Percentiles rank a stretch among this genome's conserved stretches.
These are phyloP conservation scores for Serpula lacrymans DNA, from an alignment of 768 basidiomycete species.

Conservation along the genomic window DNA sequence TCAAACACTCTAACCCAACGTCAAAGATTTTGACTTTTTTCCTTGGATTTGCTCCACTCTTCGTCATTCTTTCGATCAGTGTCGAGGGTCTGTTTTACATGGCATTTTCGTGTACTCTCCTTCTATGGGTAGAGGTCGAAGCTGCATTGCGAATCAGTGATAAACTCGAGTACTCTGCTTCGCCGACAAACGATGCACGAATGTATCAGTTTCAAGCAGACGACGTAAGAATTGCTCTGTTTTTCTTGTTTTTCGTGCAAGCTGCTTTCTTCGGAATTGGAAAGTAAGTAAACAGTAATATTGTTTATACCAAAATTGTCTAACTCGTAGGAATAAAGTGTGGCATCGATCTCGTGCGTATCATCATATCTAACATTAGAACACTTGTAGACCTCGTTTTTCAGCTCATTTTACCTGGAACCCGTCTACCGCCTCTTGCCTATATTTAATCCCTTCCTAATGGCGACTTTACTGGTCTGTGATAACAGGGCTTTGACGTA, in stretches of 20 bases:
- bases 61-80: constrained; percentile 77
- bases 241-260: constrained; percentile 86
- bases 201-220: constrained; percentile 50
- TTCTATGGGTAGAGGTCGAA: constrained; percentile 70
- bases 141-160: constrained; percentile 18
- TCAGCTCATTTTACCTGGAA: constrained; percentile 78
- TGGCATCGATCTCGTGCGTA: constrained; percentile 82
- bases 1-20: constrained; percentile 33
- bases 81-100: constrained; percentile 79
- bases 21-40: constrained; percentile 61
- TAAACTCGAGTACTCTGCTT: constrained; percentile 1
- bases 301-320: not conserved
- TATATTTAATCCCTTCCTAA: constrained; percentile 81
- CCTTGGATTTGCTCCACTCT: constrained; percentile 70
- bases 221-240: constrained; percentile 70
- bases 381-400: too few relatives aligned
- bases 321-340: constrained; percentile 43
- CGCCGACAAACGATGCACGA: constrained; percentile 2
- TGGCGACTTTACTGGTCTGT: constrained; percentile 68
- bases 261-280: constrained; percentile 84
- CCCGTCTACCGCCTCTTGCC: constrained; percentile 87
- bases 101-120: constrained; percentile 59
- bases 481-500: not conserved
- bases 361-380: not conserved
- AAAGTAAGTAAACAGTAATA: constrained; percentile 49